Evolutionary conservation across 2,329 filamentous ascomycete species (phyloP).

Genomic region (Dryadomyces quercivorus): DNA sequence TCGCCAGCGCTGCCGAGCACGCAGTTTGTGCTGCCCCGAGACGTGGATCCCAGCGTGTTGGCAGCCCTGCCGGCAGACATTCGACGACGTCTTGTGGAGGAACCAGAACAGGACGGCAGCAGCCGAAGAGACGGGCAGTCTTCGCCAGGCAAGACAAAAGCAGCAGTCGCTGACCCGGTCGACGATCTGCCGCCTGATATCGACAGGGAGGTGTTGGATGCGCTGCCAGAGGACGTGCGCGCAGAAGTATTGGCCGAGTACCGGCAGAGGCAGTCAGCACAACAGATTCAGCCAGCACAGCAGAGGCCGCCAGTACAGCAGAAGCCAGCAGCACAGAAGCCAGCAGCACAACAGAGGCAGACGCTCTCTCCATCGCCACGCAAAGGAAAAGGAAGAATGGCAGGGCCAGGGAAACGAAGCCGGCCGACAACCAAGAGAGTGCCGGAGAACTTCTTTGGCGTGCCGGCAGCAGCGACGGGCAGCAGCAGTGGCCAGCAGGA

Average conservation of each 20-base stretch:
- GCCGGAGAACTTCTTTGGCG: slow-evolving; percentile 12
- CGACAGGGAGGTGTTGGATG: slow-evolving; percentile 72
- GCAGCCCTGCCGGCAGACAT: slow-evolving; percentile 79
- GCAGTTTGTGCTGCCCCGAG: slow-evolving; percentile 80
- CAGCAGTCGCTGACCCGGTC: background rate
- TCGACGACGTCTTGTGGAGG: slow-evolving; percentile 57
- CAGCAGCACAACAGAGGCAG: no score
- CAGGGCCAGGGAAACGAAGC: background rate
- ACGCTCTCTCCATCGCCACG: slow-evolving; percentile 42
- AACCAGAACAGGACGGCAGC: slow-evolving; percentile 23
- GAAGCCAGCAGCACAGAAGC: no score
- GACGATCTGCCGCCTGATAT: slow-evolving; percentile 56
- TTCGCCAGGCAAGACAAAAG: slow-evolving; percentile 11
- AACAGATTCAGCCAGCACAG: no score
- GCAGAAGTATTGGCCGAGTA: slow-evolving; percentile 73
- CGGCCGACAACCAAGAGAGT: slow-evolving; percentile 11
- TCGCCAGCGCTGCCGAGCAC: slow-evolving; percentile 47
- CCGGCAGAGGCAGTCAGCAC: slow-evolving; percentile 22
- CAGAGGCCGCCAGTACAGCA: background rate
- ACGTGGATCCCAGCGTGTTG: slow-evolving; percentile 70
- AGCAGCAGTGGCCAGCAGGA: slow-evolving; percentile 9
- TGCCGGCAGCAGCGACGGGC: background rate
- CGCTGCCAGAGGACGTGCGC: slow-evolving; percentile 75
- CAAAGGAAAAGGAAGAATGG: slow-evolving; percentile 12
- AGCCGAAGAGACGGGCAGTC: slow-evolving; percentile 13